These are phyloP conservation scores for Rhododendron kiyosumense DNA, from an alignment of 148 eudicot species.

Conservation along the genomic window DNA sequence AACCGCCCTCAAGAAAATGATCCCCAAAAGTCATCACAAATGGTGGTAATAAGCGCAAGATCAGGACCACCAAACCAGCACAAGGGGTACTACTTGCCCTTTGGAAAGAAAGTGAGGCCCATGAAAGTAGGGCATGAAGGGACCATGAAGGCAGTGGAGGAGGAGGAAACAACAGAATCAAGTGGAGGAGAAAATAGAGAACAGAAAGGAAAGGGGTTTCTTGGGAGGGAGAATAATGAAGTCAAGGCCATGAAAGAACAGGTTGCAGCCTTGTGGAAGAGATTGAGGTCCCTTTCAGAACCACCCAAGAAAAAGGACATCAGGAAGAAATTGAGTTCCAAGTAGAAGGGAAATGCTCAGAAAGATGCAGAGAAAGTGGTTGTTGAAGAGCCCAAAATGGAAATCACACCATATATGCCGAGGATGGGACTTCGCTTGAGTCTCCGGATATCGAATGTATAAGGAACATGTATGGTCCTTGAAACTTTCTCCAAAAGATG, in stretches of 20 bases:
- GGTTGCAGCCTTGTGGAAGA: slow-evolving; percentile 26
- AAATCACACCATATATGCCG: slow-evolving; percentile 35
- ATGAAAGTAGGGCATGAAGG: not conserved
- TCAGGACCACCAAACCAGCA: not conserved
- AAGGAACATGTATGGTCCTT: slow-evolving; percentile 2
- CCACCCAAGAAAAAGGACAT: not conserved
- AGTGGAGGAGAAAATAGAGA: not conserved
- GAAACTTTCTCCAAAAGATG: not conserved
- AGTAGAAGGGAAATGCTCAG: slow-evolving; percentile 19
- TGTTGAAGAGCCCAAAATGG: slow-evolving; percentile 31
- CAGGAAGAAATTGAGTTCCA: slow-evolving; percentile 29
- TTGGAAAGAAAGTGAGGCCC: slow-evolving; percentile 12
- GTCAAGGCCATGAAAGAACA: slow-evolving; percentile 24
- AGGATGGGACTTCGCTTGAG: slow-evolving; percentile 30
- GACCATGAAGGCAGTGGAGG: not conserved
- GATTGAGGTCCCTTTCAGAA: not conserved
- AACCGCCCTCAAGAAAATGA: not conserved
- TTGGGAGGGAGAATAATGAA: slow-evolving; percentile 31
- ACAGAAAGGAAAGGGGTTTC: slow-evolving; percentile 41
- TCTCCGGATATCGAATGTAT: slow-evolving; percentile 23
- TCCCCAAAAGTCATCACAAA: not conserved
- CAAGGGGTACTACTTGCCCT: not conserved
- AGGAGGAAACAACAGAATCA: not conserved
- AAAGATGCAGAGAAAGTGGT: slow-evolving; percentile 13
- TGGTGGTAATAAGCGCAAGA: slow-evolving; percentile 6